These are phyloP conservation scores for Cydonia oblonga DNA, from an alignment of 331 rosid species.

Conservation along the genomic window DNA sequence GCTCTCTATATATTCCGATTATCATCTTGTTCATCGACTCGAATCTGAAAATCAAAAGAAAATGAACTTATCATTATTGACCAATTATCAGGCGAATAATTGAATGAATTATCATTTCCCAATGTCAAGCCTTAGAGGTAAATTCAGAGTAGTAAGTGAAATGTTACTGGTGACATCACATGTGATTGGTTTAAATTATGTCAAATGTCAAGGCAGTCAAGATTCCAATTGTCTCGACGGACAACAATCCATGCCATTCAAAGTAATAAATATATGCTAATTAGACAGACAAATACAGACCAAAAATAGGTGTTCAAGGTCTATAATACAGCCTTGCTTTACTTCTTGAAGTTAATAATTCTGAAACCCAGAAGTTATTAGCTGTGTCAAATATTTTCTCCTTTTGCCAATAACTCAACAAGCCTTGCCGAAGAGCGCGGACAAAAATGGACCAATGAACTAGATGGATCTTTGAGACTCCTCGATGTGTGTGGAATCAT, in stretches of 20 bases:
- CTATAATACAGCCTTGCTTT: not conserved
- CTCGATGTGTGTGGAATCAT: slow-evolving; percentile 24
- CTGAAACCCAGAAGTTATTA: too few relatives aligned
- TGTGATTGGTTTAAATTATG: not conserved
- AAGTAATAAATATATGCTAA: not conserved
- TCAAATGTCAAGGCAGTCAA: not conserved
- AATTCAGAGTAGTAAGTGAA: not conserved
- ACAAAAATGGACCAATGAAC: slow-evolving; percentile 15
- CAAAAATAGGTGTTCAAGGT: not conserved
- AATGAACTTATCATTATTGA: too few relatives aligned
- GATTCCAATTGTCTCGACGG: not conserved
- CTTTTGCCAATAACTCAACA: slow-evolving; percentile 35
- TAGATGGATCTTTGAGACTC: slow-evolving; percentile 34
- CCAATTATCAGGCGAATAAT: not conserved
- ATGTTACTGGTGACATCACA: not conserved
- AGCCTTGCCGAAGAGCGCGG: slow-evolving; percentile 31
- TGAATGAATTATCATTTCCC: not conserved
- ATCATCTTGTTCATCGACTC: too few relatives aligned
- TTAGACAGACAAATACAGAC: not conserved
- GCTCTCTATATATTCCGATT: not conserved
- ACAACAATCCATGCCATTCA: not conserved
- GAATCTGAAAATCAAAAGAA: too few relatives aligned
- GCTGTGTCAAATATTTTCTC: slow-evolving; percentile 37
- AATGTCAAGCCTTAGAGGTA: not conserved
- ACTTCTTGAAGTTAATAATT: not conserved